Evolutionary conservation across 306 rosid species (phyloP), one percentile per base, ranked within the genome.

Genomic region (Quercus gilva): DNA sequence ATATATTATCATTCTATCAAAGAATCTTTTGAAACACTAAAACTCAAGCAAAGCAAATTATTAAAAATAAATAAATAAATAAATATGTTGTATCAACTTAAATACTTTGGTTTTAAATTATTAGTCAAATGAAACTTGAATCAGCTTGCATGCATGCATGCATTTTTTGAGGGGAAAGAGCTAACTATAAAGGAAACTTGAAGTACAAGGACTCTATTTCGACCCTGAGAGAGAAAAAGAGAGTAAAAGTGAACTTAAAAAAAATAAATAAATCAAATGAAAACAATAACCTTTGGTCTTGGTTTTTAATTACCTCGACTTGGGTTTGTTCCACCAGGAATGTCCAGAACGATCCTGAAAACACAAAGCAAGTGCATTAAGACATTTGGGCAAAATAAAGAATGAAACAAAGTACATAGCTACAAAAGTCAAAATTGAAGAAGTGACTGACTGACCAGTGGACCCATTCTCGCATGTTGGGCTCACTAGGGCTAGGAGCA

Each of bases 401-500:
- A 10, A 4, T 3, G 43, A 28, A n/a, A 25, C 4, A 56, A 25
- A 14, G 19, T 6, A 37, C 43, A 21, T 18, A 23, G 6, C 5
- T 9, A 49, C 10, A 64, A 0, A 75, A 43, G 28, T 29, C 25
- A 25, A 12, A 60, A 67, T 3, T 3, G 35, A 31, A 49, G 0
- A 49, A 49, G 45, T 2, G 53, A 49, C 59, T 51, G 6, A 28
- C 58, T 5, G 1, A 92, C 99, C 99, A 94, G 28, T 94, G 99
- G 23, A 94, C 88, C 89, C 88, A 91, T 76, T 92, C 97, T 1
- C 97, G 88, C 97, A 91, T 86, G 88, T 72, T 89, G 7, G 99
- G 99, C 69, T 94, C 99, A 43, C 99, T 94, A 2, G 99, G 99
- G 29, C 97, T 94, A 1, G 99, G 99, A 11, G 99, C 97, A 71